A percentile compares a stretch with the other conserved stretches of the same genome.
Evolutionary conservation across 768 basidiomycete species (phyloP).

Genomic region (Bullera alba): DNA sequence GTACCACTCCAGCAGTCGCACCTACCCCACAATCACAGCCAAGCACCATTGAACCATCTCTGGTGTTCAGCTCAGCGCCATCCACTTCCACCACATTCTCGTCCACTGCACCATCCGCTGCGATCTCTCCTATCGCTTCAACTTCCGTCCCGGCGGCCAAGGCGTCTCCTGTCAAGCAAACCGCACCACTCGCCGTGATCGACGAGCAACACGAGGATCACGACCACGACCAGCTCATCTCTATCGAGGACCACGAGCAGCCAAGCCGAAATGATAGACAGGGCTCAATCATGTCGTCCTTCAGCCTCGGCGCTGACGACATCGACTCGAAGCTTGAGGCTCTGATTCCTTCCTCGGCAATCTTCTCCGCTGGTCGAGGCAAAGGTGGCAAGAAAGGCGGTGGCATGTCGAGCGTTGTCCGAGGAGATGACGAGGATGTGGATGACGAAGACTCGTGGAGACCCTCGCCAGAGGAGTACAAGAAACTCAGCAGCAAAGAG

Average conservation of each 20-base stretch:
- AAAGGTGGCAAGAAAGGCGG: conserved; percentile 47
- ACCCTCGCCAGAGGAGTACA: conserved; percentile 73
- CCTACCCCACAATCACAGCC: conserved; percentile 6
- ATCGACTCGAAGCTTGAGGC: conserved; percentile 14
- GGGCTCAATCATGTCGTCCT: neutral
- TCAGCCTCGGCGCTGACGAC: too few species aligned
- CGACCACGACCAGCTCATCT: conserved; percentile 20
- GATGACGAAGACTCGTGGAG: conserved; percentile 46
- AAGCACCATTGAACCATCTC: conserved; percentile 17
- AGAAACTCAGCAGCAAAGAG: conserved; percentile 90
- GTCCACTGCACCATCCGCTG: neutral
- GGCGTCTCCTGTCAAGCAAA: neutral
- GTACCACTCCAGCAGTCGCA: neutral
- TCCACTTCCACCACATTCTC: conserved; percentile 1
- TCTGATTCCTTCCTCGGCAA: conserved; percentile 32
- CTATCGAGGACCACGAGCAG: conserved; percentile 21
- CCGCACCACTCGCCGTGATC: neutral
- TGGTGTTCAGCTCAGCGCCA: conserved; percentile 15
- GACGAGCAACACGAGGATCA: conserved; percentile 4
- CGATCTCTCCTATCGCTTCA: neutral
- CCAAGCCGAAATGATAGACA: conserved; percentile 1
- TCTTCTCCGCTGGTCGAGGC: conserved; percentile 44
- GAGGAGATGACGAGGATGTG: conserved; percentile 38
- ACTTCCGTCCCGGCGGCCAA: neutral
- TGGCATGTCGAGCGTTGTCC: conserved; percentile 42